Evolutionary conservation across 768 basidiomycete species (phyloP), one percentile per base, ranked within the genome.

Genomic region (Phanerodontia chrysosporium): DNA sequence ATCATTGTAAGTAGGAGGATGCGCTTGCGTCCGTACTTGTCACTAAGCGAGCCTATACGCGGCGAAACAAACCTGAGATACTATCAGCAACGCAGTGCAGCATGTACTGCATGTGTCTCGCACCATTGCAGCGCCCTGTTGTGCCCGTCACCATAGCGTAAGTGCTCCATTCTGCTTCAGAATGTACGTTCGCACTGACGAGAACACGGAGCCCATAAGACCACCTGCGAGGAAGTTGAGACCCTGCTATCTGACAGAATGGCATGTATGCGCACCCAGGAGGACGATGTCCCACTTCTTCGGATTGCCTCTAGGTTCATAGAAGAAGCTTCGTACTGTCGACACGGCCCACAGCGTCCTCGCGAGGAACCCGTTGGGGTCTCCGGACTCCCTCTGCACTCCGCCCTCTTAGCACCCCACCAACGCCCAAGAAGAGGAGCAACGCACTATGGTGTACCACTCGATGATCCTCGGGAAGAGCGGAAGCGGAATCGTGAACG

Each of bases 381-480:
- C 78, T 27, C 86, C 80, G 29, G 82, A 76, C 74, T 97, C 94
- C 63, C 87, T 81, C 83, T 93, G 66, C 29, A 13, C 21, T 24
- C 7, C 16, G 44, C 44, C 22, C 6, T 24, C 44, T 7, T 7
- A 7, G n/a, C 18, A 45, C 18, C 7, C 18, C 7, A 5, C 6
- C 44, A 13, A 13, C 32, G 32, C 32, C 6, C 32, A 35, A 18
- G 27, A 29, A 21, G n/a, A 10, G 48, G 29, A 49, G 10, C 39
- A n/a, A 72, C 83, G 66, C 63, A 89, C 90, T 69, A 84, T 72
- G 1, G 86, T 87, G 69, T 94, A 95, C 90, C 90, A 94, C 74
- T 95, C 88, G 45, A 97, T 95, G 51, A 98, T 78, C n/a, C 95
- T 85, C n/a, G 96, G 96, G 73, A 98, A 98, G 29, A 98, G 83